Evolutionary conservation across 192 early-diverging fungal genomes (phyloP), one percentile per base, ranked within the genome.

Genomic region (Backusella psychrophila): DNA sequence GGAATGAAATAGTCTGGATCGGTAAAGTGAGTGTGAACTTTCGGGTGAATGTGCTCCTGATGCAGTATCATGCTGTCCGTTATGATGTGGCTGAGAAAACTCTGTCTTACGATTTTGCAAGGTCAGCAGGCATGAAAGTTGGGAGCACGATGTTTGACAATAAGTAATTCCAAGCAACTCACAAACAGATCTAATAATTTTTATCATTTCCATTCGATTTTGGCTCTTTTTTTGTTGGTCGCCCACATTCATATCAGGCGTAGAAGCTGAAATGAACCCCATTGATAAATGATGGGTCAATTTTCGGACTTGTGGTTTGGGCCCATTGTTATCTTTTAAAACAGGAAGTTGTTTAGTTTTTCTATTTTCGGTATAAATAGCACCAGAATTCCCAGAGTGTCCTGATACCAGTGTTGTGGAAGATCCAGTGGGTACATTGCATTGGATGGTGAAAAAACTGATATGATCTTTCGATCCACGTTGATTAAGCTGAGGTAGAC

Each of bases 81-180:
- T 12, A 14, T 63, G 56, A 26, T 29, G 56, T 29, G 56, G 56
- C 56, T 63, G 23, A 63, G 56, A 8, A 63, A 8, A 9, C 14
- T 9, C 29, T 29, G 26, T 11, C 23, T 49, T 71, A 49, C 56
- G 35, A n/a, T 81, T 78, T 4, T 59, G 52, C 17, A 81, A 63
- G 26, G 75, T 81, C 15, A 81, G 33, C 12, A 81, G 44, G 42
- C 80, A 81, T 19, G 31, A 17, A 9, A 81, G 69, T 35, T 65
- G 76, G 4, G 72, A 70, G n/a, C 42, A 31, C 1, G 72, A 69
- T 31, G 46, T 23, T 23, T 81, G 80, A 29, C 44, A 52, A 68
- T 75, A 81, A 3, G 69, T 81, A 34, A 81, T 53, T 0, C 80
- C 80, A 4, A 81, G 69, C 31, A 81, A 66, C 53, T 81, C 80